Evolutionary conservation across 2,329 filamentous ascomycete genomes (phyloP), one percentile per base, ranked within the genome.

Genomic region (Ceratocystis alfenasii): DNA sequence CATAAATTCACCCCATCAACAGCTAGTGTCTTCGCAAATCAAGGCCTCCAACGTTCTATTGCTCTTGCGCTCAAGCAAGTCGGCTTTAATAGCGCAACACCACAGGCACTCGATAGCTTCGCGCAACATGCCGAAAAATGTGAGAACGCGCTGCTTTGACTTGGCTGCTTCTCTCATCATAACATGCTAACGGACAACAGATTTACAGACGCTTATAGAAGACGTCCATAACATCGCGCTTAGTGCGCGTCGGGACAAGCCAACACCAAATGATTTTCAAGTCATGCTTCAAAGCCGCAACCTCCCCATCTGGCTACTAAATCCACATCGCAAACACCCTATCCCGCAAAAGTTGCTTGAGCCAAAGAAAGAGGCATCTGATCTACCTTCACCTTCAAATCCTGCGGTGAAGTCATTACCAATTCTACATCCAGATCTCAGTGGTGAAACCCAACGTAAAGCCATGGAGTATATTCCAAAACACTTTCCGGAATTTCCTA

Each of bases 401-500:
- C 17, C 76, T 57, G 75, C 76, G 15, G 75, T 78, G 17, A 74
- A 74, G 65, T 73, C 76, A 12, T 74, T 79, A 15, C 79, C 78
- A 0, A 75, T 80, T 7, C 75, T 81, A 17, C 80, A 81, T 28
- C 73, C 77, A 3, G 83, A 86, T 65, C 75, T 87, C 1, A 85
- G 83, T 67, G 84, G 84, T 46, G 77, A 78, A 66, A 70, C 75
- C 1, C 84, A 87, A 69, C 85, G 84, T 70, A 77, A 80, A 7
- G 73, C 76, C 12, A 81, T 81, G 70, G 66, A 73, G 28, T 85
- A 83, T 72, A 85, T 87, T 10, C 84, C 84, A 0, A 74, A 75
- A 45, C 78, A 78, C 0, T 85, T 87, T 63, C 84, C 84, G 0
- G 77, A 80, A 8, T 87, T 87, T 67, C 84, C 84, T 0, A 85